Evolutionary conservation across 352 stramenopile species (phyloP).

Genomic region (Phytophthora sp.): DNA sequence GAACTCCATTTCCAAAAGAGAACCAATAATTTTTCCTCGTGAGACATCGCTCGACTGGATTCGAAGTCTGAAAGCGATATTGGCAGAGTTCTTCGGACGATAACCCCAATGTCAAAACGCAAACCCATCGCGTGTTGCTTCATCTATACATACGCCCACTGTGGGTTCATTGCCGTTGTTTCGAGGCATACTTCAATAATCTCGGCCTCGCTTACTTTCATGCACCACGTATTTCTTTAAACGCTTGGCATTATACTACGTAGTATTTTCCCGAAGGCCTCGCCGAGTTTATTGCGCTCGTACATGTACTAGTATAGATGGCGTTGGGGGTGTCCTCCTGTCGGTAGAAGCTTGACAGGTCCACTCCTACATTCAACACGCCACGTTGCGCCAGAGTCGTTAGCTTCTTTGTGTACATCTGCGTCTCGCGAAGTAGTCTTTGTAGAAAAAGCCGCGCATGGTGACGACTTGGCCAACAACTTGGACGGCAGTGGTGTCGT

Average conservation of each 20-base stretch:
- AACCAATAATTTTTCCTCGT: neutral
- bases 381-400: conserved; percentile 52
- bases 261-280: too few relatives aligned
- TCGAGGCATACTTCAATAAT: too few relatives aligned
- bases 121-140: too few relatives aligned
- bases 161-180: too few relatives aligned
- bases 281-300: conserved; percentile 79
- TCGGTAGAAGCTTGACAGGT: conserved; percentile 51
- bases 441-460: conserved; percentile 58
- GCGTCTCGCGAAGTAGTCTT: conserved; percentile 50
- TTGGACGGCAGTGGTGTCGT: conserved; percentile 37
- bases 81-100: conserved; percentile 4
- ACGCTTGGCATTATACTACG: too few relatives aligned
- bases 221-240: too few relatives aligned
- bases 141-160: too few relatives aligned
- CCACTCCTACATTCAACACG: conserved; percentile 58
- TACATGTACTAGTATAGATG: conserved; percentile 83
- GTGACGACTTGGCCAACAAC: conserved; percentile 44
- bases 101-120: too few relatives aligned
- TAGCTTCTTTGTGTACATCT: conserved; percentile 51
- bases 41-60: neutral
- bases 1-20: conserved; percentile 3
- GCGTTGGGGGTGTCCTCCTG: conserved; percentile 67
- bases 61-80: conserved; percentile 5
- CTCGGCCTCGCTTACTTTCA: too few relatives aligned